Conservation (phyloP, 306 rosid genomes). For the Inga leiocalycina region DNA sequence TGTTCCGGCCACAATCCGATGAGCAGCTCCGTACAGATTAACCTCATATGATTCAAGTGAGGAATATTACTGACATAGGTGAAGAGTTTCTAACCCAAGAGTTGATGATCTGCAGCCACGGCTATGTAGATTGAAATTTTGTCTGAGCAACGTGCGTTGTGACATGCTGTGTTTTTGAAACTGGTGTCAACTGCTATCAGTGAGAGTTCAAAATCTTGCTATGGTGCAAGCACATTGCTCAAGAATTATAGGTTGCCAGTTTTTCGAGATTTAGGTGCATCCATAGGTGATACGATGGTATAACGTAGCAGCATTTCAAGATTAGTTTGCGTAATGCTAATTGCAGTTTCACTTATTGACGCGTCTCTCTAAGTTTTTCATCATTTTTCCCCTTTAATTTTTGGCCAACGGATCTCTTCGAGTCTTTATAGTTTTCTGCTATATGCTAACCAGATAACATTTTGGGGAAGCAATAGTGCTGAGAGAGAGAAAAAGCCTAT, state of each 20-base stretch:
- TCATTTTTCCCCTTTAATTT: background rate
- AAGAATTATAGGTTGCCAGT: constrained; percentile 32
- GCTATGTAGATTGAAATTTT: constrained; percentile 49
- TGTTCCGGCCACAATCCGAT: constrained; percentile 64
- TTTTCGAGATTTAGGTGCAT: constrained; percentile 31
- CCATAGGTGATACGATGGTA: constrained; percentile 20
- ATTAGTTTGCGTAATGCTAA: constrained; percentile 2
- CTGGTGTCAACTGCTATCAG: constrained; percentile 21
- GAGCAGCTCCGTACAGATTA: constrained; percentile 82
- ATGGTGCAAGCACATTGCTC: constrained; percentile 22
- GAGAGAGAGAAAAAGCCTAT: background rate
- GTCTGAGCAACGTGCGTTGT: constrained; percentile 41
- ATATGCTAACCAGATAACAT: background rate
- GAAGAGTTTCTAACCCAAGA: constrained; percentile 57
- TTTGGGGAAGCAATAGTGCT: background rate
- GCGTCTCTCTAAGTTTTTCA: background rate
- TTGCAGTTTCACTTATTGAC: background rate
- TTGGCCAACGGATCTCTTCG: background rate
- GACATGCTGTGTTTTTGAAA: constrained; percentile 38
- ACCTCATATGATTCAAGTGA: constrained; percentile 46
- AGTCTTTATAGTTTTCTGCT: background rate
- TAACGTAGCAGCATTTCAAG: constrained; percentile 27
- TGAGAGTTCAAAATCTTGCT: constrained; percentile 44
- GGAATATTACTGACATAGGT: constrained; percentile 58
- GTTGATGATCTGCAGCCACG: constrained; percentile 40